Evolutionary conservation across 139 green algal genomes (phyloP).

Genomic region (Tetraselmis striata): DNA sequence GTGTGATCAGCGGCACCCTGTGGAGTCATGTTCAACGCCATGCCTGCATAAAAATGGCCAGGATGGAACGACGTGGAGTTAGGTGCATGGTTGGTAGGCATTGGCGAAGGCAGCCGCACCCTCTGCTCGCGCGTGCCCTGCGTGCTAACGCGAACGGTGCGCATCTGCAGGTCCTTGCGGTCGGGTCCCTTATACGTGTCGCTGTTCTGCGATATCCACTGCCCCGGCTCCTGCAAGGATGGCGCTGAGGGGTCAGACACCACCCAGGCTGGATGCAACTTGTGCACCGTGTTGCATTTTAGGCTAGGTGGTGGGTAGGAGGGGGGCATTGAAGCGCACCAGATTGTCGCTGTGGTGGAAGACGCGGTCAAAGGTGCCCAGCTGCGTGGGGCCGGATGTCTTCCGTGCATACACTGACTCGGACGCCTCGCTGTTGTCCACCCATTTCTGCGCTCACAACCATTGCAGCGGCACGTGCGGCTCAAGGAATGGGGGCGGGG

Average conservation of each 20-base stretch:
- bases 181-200: background rate
- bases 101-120: no score
- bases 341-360: conserved; percentile 14
- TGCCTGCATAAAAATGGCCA: no score
- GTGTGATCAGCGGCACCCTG: no score
- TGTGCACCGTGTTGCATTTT: no score
- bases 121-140: background rate
- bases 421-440: background rate
- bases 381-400: background rate
- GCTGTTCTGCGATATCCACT: conserved; percentile 4
- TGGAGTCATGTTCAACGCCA: no score
- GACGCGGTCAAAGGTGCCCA: conserved; percentile 6
- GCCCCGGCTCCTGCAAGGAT: conserved; percentile 1
- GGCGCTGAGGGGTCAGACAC: no score
- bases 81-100: no score
- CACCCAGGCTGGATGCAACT: no score
- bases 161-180: background rate
- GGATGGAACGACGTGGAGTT: no score
- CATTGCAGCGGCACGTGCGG: no score
- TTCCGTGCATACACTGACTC: background rate
- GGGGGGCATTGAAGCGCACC: no score
- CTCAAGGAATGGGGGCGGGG: no score
- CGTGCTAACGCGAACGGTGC: background rate
- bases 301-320: background rate
- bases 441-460: background rate